These are phyloP conservation scores for Cryptosporidium viatorum DNA, from an alignment of 169 alveolate species.

Conservation along the genomic window DNA sequence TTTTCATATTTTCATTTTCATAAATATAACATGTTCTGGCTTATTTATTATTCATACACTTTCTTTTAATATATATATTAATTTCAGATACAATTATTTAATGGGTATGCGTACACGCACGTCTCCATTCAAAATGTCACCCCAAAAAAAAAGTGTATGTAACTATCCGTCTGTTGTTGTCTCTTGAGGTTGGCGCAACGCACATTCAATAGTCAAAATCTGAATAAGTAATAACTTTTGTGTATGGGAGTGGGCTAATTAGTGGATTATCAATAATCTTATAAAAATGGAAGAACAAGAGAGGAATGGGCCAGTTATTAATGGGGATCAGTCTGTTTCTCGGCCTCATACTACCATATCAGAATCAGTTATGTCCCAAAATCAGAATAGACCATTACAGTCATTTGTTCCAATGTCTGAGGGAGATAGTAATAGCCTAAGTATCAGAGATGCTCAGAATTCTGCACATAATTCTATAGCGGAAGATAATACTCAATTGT, in stretches of 20 bases:
- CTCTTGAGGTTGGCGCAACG: slow-evolving; percentile 77
- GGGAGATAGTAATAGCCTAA: neutral
- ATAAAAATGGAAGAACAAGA: slow-evolving; percentile 47
- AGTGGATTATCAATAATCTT: slow-evolving; percentile 26
- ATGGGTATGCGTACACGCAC: slow-evolving; percentile 36
- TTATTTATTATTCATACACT: neutral
- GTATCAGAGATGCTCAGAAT: neutral
- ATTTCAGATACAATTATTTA: slow-evolving; percentile 58
- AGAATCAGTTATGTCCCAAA: slow-evolving; percentile 39
- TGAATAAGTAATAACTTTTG: slow-evolving; percentile 67
- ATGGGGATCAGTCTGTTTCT: slow-evolving; percentile 16
- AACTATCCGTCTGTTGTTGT: slow-evolving; percentile 76
- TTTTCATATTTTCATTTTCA: neutral
- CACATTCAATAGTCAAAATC: slow-evolving; percentile 74
- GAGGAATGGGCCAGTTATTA: slow-evolving; percentile 7
- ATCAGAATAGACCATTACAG: slow-evolving; percentile 21
- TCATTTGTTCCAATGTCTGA: slow-evolving; percentile 13
- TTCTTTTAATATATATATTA: slow-evolving; percentile 8
- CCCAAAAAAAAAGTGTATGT: slow-evolving; percentile 74
- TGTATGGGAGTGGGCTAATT: slow-evolving; percentile 71
- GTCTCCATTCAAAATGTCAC: slow-evolving; percentile 60
- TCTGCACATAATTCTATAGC: neutral
- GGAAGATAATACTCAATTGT: slow-evolving; percentile 8
- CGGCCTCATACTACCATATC: neutral
- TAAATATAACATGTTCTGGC: neutral